A percentile compares a stretch with the other conserved stretches of the same genome.
phyloP scores from a whole-genome alignment of 2,329 filamentous ascomycete species.

The Blastomyces silverae region DNA sequence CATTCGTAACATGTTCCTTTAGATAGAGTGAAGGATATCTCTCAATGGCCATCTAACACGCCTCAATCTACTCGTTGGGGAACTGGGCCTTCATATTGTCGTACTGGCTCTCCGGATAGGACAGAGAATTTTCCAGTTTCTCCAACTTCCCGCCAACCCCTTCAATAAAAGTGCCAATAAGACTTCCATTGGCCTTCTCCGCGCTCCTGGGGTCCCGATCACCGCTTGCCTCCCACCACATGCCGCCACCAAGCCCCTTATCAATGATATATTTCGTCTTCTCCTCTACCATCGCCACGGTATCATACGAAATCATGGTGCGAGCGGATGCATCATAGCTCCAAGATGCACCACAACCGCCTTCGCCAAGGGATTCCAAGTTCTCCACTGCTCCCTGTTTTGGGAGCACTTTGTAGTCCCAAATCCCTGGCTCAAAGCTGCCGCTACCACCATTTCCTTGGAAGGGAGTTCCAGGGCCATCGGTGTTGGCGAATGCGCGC shows the following conservation, averaged over 20 bases:
- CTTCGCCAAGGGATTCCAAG: slow-evolving; percentile 44
- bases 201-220: slow-evolving; percentile 55
- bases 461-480: slow-evolving; percentile 65
- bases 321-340: slow-evolving; percentile 60
- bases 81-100: slow-evolving; percentile 35
- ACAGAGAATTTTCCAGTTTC: slow-evolving; percentile 32
- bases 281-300: slow-evolving; percentile 51
- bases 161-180: slow-evolving; percentile 55
- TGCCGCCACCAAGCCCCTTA: slow-evolving; percentile 68
- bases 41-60: slow-evolving; percentile 14
- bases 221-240: slow-evolving; percentile 92
- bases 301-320: slow-evolving; percentile 69
- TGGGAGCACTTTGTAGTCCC: slow-evolving; percentile 83
- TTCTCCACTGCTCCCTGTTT: slow-evolving; percentile 58
- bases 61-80: slow-evolving; percentile 15
- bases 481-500: slow-evolving; percentile 72
- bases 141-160: slow-evolving; percentile 34
- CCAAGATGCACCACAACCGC: slow-evolving; percentile 61
- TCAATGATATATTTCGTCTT: slow-evolving; percentile 67
- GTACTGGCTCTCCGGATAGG: slow-evolving; percentile 39
- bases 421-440: slow-evolving; percentile 77
- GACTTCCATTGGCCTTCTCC: slow-evolving; percentile 45
- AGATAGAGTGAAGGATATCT: slow-evolving; percentile 13
- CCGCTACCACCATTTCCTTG: slow-evolving; percentile 64
- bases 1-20: not conserved